Evolutionary conservation across 2,329 filamentous ascomycete genomes (phyloP), one percentile per base, ranked within the genome.

Genomic region (Uncinocarpus reesii): DNA sequence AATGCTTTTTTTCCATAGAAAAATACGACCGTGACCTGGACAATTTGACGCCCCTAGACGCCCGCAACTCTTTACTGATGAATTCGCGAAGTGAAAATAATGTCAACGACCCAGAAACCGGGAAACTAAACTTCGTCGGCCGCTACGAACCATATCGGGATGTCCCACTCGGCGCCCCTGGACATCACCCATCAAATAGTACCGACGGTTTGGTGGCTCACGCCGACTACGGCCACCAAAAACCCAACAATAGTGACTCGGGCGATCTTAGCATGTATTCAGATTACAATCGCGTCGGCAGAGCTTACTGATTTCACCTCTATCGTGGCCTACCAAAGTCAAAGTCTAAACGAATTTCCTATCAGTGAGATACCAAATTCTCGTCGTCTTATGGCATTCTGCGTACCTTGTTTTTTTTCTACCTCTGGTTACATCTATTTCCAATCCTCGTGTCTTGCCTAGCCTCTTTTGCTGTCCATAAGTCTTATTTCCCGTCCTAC

Each of bases 61-160:
- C 87, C 1, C 84, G 86, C 62, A 90, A 90, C 72, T 89, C 84
- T 10, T 78, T 95, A 16, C 80, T 95, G 50, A 80, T 87, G 65
- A 79, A 83, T 45, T 76, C 77, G 11, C 65, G 66, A 36, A 68
- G 68, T 11, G 21, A 36, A 18, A 56, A 56, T 29, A 59, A 58
- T 34, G 62, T n/a, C 58, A 57, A 41, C 55, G 52, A 52, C 4
- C 44, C 62, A 8, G 65, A 67, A 32, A 62, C 64, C 56, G 66
- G 62, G 58, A 65, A 65, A 32, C 67, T 67, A 58, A 69, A 69
- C 55, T 61, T 58, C 52, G 61, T 62, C 7, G 59, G 61, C 10
- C 65, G 65, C 1, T 69, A 68, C 48, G 65, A 67, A 48, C 59
- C 67, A 15, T 70, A 66, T 51, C 59, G 60, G n/a, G 64, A 67